A percentile compares a stretch with the other conserved stretches of the same genome.
Evolutionary conservation across 2,329 filamentous ascomycete genomes (phyloP).

Genomic region (Fusarium redolens): DNA sequence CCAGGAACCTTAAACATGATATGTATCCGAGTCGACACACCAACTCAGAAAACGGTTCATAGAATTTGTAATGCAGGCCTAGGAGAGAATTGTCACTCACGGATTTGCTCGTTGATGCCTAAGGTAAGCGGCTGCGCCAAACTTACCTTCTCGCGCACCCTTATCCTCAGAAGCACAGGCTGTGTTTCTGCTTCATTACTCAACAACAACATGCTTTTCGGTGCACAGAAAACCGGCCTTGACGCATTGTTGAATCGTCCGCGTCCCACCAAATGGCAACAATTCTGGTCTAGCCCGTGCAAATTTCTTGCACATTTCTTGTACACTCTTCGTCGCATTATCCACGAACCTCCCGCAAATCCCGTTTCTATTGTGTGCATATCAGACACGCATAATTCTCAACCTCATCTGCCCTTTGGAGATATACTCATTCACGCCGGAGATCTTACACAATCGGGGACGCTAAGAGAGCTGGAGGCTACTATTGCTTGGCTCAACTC

Average conservation of each 20-base stretch:
- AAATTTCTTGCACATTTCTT: slow-evolving; percentile 9
- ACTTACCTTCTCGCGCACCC: not conserved
- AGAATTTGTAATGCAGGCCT: not conserved
- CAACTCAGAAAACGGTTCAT: no score
- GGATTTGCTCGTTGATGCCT: not conserved
- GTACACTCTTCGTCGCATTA: slow-evolving; percentile 1
- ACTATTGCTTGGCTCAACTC: slow-evolving; percentile 55
- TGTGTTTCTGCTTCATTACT: not conserved
- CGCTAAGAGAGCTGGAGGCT: slow-evolving; percentile 53
- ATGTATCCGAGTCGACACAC: no score
- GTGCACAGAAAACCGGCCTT: not conserved
- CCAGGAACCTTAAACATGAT: not conserved
- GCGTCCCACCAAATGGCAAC: slow-evolving; percentile 10
- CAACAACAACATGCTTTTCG: slow-evolving; percentile 3
- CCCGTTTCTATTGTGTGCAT: slow-evolving; percentile 52
- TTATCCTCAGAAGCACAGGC: no score
- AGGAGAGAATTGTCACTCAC: not conserved
- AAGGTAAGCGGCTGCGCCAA: not conserved
- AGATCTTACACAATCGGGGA: slow-evolving; percentile 60
- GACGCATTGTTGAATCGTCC: slow-evolving; percentile 11
- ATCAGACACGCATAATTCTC: slow-evolving; percentile 58
- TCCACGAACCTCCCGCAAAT: not conserved
- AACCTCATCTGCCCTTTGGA: slow-evolving; percentile 52
- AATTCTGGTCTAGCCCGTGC: slow-evolving; percentile 6
- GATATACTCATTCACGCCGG: slow-evolving; percentile 62